phyloP scores from a whole-genome alignment of 352 stramenopile species.

The Hyphochytrium catenoides region DNA sequence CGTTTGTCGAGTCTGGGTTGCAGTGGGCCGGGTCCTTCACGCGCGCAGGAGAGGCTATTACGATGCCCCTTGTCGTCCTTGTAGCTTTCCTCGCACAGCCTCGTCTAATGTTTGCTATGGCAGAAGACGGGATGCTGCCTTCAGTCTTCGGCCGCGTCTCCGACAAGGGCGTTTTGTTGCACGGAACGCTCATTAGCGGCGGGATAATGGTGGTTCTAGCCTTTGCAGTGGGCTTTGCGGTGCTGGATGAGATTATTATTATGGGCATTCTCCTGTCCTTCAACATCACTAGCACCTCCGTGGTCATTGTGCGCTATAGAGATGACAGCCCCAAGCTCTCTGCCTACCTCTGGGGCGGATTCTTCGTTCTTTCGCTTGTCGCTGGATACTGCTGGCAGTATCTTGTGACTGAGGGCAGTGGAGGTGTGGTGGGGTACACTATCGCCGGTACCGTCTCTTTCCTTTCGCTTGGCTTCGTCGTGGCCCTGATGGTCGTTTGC shows the following conservation, averaged over 20 bases:
- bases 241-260: slow-evolving; percentile 17
- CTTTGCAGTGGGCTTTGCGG: slow-evolving; percentile 13
- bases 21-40: slow-evolving; percentile 17
- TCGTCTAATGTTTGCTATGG: slow-evolving; percentile 32
- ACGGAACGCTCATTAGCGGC: slow-evolving; percentile 6
- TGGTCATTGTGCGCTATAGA: slow-evolving; percentile 10
- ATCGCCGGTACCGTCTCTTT: slow-evolving; percentile 16
- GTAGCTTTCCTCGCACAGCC: slow-evolving; percentile 44
- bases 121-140: slow-evolving; percentile 41
- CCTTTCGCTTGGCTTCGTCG: slow-evolving; percentile 14
- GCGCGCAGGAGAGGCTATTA: slow-evolving; percentile 31
- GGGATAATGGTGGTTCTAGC: slow-evolving; percentile 8
- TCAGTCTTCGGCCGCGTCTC: slow-evolving; percentile 20
- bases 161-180: slow-evolving; percentile 14
- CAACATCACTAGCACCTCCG: slow-evolving; percentile 18
- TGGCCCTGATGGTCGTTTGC: slow-evolving; percentile 17
- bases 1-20: slow-evolving; percentile 5
- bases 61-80: slow-evolving; percentile 43
- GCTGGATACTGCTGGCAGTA: too few relatives aligned
- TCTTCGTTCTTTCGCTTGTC: too few relatives aligned
- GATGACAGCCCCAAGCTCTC: background rate
- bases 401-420: too few relatives aligned
- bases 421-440: background rate
- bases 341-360: background rate
- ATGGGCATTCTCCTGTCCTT: slow-evolving; percentile 21